Evolutionary conservation across 345 rosid species (phyloP).

Genomic region (Cardamine chenopodiifolia): DNA sequence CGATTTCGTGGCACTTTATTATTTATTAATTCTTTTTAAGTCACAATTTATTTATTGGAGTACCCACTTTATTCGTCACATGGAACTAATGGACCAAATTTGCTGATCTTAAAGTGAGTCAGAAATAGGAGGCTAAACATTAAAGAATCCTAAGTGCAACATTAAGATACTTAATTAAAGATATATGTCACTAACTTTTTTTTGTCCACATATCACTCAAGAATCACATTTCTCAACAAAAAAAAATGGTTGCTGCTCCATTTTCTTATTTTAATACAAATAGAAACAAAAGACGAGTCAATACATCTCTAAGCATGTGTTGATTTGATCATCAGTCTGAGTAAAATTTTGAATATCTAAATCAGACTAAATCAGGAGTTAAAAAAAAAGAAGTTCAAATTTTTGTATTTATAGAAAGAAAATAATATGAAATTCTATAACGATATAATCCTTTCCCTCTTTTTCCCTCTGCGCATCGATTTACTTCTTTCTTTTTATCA

Average conservation of each 20-base stretch:
- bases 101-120: slow-evolving; percentile 26
- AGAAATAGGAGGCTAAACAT: slow-evolving; percentile 10
- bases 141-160: neutral
- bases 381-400: neutral
- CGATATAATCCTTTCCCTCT: too few species aligned
- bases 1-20: slow-evolving; percentile 3
- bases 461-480: too few species aligned
- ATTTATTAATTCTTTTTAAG: neutral
- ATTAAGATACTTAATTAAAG: neutral
- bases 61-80: slow-evolving; percentile 17
- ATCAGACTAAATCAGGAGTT: neutral
- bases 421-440: too few species aligned
- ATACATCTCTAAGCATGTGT: slow-evolving; percentile 12
- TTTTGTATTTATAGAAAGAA: too few species aligned
- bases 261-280: neutral
- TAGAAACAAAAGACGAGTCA: neutral
- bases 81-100: slow-evolving; percentile 18
- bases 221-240: neutral
- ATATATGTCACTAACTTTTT: slow-evolving; percentile 19
- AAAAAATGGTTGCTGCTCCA: neutral
- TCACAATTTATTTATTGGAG: neutral
- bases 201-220: neutral
- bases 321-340: slow-evolving; percentile 4
- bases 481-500: too few species aligned
- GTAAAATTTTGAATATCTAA: neutral